A percentile compares a stretch with the other conserved stretches of the same genome.
Conservation (phyloP, 192 early-diverging fungal species). For the Podila clonocystis region DNA sequence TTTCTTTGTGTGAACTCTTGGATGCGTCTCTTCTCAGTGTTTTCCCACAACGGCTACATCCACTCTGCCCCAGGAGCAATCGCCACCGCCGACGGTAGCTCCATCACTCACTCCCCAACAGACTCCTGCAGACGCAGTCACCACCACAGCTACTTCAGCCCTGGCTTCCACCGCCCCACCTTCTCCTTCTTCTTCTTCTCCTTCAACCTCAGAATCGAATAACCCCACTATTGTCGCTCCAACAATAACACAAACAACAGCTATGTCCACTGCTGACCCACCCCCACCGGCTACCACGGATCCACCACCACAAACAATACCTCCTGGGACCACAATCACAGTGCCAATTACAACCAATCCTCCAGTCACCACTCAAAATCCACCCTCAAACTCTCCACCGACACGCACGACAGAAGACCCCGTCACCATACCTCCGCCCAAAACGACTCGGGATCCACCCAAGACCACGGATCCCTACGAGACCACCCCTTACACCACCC, state of each 20-base stretch:
- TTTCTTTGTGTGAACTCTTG: no score
- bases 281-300: constrained; percentile 10
- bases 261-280: not conserved
- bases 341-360: not conserved
- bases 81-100: no score
- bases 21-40: no score
- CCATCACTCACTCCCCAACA: not conserved
- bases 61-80: no score
- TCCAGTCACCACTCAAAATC: no score
- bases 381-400: no score
- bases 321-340: not conserved
- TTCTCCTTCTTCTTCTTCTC: not conserved
- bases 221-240: not conserved
- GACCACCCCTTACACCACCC: no score
- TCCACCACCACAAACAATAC: not conserved
- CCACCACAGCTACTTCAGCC: not conserved
- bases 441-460: no score
- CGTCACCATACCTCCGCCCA: no score
- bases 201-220: not conserved
- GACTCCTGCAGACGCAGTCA: not conserved
- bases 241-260: not conserved
- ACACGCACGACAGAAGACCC: no score
- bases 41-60: no score
- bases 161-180: not conserved
- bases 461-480: no score